Base-by-base conservation (phyloP, 2,329 filamentous ascomycete genomes). In the Herpotrichia juniperi region DNA sequence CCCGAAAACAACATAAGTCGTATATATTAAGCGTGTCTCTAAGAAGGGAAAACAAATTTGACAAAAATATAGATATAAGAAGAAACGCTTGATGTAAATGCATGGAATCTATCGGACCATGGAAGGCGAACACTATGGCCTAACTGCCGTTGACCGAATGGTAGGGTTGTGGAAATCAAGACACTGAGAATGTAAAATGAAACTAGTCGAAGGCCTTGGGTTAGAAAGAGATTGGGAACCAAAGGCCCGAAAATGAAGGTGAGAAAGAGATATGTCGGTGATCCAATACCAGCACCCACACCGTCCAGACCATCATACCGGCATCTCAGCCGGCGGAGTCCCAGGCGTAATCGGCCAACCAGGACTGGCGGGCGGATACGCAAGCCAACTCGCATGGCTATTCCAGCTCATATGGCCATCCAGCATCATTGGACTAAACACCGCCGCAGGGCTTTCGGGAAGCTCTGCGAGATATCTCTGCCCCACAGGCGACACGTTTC, bases 391-490 rank as follows among this genome's bases (percentile, higher is more conserved):
- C 37, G 37, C 37, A 16, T n/a, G 37, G 14, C 37, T 34, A 16
- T 34, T 24, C 37, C 37, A 40, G 14, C 21, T 24, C 37, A 40
- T 40, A 11, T 40, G 37, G 5, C 21, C 34, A 16, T 26, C 42
- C 4, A 6, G 4, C 16, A 32, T 10, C 17, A 11, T 19, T 12
- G 51, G 54, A 42, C 51, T 58, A 17, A 51, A 46, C 14, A 42
- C 34, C 16, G 50, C 34, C 19, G 48, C 43, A 26, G 58, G 58
- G 12, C 52, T 51, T 1, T 50, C 59, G 1, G 52, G 52, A 16
- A 62, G 17, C 34, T 58, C 50, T 2, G 46, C 48, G 11, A 59
- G 43, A 28, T 55, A 62, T 25, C 51, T 50, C 8, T 25, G 19
- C 10, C n/a, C 19, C 12, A 11, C 21, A 24, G 19, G 3, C 3